Evolutionary conservation across 2,329 filamentous ascomycete genomes (phyloP), one percentile per base, ranked within the genome.

Genomic region (Ophiobolus disseminans): DNA sequence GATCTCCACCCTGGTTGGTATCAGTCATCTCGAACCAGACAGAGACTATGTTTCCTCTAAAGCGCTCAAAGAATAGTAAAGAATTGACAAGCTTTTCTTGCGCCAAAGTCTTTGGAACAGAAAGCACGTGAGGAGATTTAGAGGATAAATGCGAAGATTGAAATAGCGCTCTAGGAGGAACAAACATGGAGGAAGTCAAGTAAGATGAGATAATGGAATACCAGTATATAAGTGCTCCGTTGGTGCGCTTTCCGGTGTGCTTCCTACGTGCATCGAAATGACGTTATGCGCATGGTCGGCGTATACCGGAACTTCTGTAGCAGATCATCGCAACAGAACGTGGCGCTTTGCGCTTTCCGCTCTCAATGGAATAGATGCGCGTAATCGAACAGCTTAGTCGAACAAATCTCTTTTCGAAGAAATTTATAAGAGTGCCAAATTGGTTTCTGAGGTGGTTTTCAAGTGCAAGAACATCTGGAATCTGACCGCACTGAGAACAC

Each of bases 1-100:
- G 41, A 52, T 88, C 78, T 47, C 73, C 69, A 40, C 63, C 62
- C 68, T 78, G 78, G 53, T 75, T 78, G 58, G 75, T 69, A 66
- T 80, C 76, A 64, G 77, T 72, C 75, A 80, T 80, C 45, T 60
- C 73, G 65, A 36, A 63, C 36, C 48, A 42, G 28, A 52, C 16
- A 55, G 45, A 23, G 23, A 8, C 14, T 51, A 22, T 25, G 32
- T n/a, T n/a, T n/a, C n/a, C n/a, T n/a, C n/a, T n/a, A n/a, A n/a
- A n/a, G n/a, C n/a, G n/a, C n/a, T n/a, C n/a, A n/a, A n/a, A n/a
- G n/a, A n/a, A n/a, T n/a, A n/a, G n/a, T n/a, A n/a, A n/a, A n/a
- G n/a, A n/a, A n/a, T n/a, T n/a, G n/a, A n/a, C n/a, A n/a, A n/a
- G n/a, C n/a, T n/a, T n/a, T n/a, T n/a, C n/a, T n/a, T n/a, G n/a